Percentiles rank a stretch among this genome's conserved stretches.
These are phyloP conservation scores for Petunia hybrid DNA, from an alignment of 305 asterid genomes.

Conservation along the genomic window DNA sequence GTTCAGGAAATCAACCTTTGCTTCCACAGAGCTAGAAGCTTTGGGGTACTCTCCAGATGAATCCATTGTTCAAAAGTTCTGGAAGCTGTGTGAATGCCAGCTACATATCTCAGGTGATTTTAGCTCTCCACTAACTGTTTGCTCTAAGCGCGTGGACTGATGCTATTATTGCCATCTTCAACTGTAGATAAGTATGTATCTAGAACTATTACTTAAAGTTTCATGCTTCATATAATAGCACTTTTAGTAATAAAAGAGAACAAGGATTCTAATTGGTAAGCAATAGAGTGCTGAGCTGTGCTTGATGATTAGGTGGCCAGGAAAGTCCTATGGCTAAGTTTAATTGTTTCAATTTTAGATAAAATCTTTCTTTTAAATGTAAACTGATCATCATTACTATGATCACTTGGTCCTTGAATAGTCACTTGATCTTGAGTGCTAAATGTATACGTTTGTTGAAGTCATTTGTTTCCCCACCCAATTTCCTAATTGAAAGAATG, in stretches of 20 bases:
- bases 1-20: conserved; percentile 70
- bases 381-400: not conserved
- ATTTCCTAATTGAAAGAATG: conserved; percentile 1
- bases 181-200: not conserved
- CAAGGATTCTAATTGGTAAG: not conserved
- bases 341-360: conserved; percentile 18
- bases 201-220: not conserved
- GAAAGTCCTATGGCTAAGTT: not conserved
- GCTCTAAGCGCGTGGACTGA: conserved; percentile 20
- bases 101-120: conserved; percentile 71
- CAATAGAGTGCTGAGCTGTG: not conserved
- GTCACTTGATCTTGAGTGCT: conserved; percentile 9
- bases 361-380: not conserved
- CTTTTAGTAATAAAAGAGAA: not conserved
- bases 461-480: conserved; percentile 9
- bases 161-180: not conserved
- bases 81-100: conserved; percentile 83
- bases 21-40: conserved; percentile 68
- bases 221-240: conserved; percentile 21
- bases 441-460: conserved; percentile 21
- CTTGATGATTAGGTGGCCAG: not conserved
- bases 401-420: conserved; percentile 17
- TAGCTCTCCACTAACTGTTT: conserved; percentile 38
- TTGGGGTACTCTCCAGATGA: conserved; percentile 75
- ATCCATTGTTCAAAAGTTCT: conserved; percentile 65